A percentile compares a stretch with the other conserved stretches of the same genome.
phyloP scores from a whole-genome alignment of 2,329 filamentous ascomycete species.

The Cordyceps cicadae region DNA sequence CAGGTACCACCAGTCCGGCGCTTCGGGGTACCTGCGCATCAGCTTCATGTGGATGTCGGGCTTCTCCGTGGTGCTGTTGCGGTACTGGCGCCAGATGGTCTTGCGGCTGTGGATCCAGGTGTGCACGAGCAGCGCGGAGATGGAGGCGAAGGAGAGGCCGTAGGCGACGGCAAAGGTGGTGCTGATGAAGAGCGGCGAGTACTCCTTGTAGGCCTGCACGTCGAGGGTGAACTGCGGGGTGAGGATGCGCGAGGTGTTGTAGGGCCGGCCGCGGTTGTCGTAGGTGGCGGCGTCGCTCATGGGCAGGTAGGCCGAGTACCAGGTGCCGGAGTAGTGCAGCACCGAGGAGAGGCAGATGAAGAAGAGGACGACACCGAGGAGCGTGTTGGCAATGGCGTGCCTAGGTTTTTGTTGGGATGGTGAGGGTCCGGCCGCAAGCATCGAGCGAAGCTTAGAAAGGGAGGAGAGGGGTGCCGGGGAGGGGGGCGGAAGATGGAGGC shows the following conservation, averaged over 20 bases:
- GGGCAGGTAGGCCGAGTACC: constrained; percentile 57
- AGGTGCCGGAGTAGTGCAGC: constrained; percentile 58
- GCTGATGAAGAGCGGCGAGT: constrained; percentile 62
- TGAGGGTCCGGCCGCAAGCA: no score
- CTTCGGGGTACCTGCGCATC: constrained; percentile 55
- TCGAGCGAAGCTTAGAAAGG: no score
- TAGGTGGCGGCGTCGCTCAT: constrained; percentile 64
- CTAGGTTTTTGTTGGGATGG: no score
- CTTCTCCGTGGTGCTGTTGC: constrained; percentile 49
- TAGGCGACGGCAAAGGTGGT: constrained; percentile 65
- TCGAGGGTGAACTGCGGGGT: constrained; percentile 55
- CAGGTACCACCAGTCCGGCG: constrained; percentile 57
- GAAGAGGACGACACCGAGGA: constrained; percentile 58
- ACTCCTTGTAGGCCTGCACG: constrained; percentile 53
- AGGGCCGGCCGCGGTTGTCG: constrained; percentile 57
- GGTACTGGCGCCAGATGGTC: constrained; percentile 57
- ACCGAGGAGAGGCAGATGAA: constrained; percentile 51
- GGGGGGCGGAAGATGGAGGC: no score
- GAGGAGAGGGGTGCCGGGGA: no score
- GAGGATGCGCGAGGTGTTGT: constrained; percentile 58
- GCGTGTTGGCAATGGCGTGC: constrained; percentile 65
- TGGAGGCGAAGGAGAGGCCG: constrained; percentile 64
- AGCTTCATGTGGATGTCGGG: constrained; percentile 58
- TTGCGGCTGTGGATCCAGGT: constrained; percentile 58
- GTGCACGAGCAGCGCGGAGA: constrained; percentile 60